Base-by-base conservation (phyloP, 2,329 filamentous ascomycete species). In the Parasarocladium wereldwijsianum region DNA sequence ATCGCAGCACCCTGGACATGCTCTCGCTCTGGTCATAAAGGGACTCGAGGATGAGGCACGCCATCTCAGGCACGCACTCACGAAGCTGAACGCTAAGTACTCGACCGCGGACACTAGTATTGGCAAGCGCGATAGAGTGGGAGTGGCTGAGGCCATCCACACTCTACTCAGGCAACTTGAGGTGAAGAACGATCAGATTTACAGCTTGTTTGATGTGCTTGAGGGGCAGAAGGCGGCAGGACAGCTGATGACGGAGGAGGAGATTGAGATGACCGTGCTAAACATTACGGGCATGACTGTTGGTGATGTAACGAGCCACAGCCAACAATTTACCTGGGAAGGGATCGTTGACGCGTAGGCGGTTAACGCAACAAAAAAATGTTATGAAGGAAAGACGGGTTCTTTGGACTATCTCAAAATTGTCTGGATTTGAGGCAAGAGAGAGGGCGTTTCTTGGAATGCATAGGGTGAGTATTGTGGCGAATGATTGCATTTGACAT, bases 21-120 rank as follows among this genome's bases (percentile, higher is more conserved):
- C 84, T 8, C 68, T 93, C 15, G 78, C 80, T 6, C 70, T 76
- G n/a, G 80, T 93, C 14, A 76, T 93, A 49, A 90, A 92, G 53
- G 68, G 74, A 6, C 59, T 92, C 4, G 65, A 82, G 40, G 83
- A 92, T 46, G 85, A 93, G 50, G 66, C 86, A 25, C 64, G 66
- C 9, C 81, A 92, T 47, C 55, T 92, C 31, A 78, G 81, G 51
- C 63, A 78, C 40, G 66, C 77, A 42, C 65, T 85, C n/a, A 58
- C 66, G 1, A 52, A 63, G 19, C 65, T 71, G 34, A 70, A 78
- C 41, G 60, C 60, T 3, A 54, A 65, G 21, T 83, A 84, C 51
- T 72, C 73, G 38, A 58, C 58, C 14, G 69, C 74, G 33, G 77
- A 90, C 51, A 68, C 76, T 29, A 65, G 72, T 1, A 48, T 80